Evolutionary conservation across 139 green algal genomes (phyloP).

Genomic region (Chlorella sp.): DNA sequence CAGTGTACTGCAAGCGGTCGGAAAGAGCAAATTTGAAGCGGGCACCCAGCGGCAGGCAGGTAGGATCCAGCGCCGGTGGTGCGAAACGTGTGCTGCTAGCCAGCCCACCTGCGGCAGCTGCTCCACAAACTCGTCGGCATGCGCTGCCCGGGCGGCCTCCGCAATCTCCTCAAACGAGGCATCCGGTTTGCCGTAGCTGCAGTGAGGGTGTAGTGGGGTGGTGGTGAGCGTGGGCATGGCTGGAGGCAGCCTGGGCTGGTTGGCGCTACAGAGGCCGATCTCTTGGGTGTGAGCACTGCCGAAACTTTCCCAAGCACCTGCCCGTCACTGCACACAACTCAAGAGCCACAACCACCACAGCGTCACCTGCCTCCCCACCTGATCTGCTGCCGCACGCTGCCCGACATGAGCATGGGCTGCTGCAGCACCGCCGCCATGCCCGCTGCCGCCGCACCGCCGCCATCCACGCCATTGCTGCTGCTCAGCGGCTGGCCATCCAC

Average conservation of each 20-base stretch:
- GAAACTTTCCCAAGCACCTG: no score
- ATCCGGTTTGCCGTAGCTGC: constrained; percentile 26
- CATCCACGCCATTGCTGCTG: constrained; percentile 57
- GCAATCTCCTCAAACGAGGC: constrained; percentile 20
- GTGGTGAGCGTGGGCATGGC: no score
- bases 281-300: no score
- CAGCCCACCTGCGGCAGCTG: constrained; percentile 48
- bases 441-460: constrained; percentile 69
- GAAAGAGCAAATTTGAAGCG: no score
- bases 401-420: constrained; percentile 87
- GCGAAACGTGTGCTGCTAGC: no score
- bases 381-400: constrained; percentile 90
- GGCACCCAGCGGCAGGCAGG: no score
- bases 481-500: constrained; percentile 72
- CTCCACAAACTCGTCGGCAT: constrained; percentile 82
- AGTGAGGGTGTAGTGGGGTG: neutral
- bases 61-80: no score
- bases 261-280: constrained; percentile 49
- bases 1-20: no score
- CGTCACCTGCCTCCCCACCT: constrained; percentile 57
- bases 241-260: no score
- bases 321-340: no score
- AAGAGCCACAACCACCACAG: no score
- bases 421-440: constrained; percentile 83
- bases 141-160: constrained; percentile 53